Conservation (phyloP, 2,329 filamentous ascomycete species). For the Botrytis fragariae region DNA sequence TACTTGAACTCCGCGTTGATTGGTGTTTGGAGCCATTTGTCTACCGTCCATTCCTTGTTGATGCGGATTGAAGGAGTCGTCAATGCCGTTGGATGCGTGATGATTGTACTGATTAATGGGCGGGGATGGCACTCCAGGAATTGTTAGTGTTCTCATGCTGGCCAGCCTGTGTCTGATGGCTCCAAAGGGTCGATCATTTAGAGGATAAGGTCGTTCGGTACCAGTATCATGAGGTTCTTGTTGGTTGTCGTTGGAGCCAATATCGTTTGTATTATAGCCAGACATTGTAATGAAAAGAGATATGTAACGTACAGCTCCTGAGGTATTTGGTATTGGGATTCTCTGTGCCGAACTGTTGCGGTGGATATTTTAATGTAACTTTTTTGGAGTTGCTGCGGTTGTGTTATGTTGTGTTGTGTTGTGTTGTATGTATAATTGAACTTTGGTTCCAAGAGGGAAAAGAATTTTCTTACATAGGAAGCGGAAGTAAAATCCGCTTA, state of each 20-base stretch:
- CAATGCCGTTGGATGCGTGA: too few species aligned
- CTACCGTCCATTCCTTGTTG: too few species aligned
- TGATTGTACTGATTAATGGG: too few species aligned
- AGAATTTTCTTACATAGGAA: neutral
- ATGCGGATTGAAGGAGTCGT: too few species aligned
- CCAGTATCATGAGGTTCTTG: neutral
- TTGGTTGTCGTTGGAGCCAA: neutral
- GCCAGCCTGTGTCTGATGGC: fast-evolving
- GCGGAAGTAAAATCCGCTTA: neutral
- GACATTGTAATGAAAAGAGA: neutral
- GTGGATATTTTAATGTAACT: neutral
- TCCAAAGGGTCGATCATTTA: fast-evolving
- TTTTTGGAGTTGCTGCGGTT: neutral
- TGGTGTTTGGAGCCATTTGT: too few species aligned
- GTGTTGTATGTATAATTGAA: neutral
- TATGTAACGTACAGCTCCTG: neutral
- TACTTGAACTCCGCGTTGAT: too few species aligned
- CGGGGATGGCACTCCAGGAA: fast-evolving
- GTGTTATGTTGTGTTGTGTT: too few species aligned
- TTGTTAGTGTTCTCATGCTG: neutral
- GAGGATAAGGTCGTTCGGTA: fast-evolving
- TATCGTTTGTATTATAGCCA: neutral
- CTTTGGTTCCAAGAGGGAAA: neutral
- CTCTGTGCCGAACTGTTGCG: neutral
- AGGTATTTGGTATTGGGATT: neutral